phyloP scores from a whole-genome alignment of 2,329 filamentous ascomycete genomes.

The Parasarocladium wereldwijsianum region DNA sequence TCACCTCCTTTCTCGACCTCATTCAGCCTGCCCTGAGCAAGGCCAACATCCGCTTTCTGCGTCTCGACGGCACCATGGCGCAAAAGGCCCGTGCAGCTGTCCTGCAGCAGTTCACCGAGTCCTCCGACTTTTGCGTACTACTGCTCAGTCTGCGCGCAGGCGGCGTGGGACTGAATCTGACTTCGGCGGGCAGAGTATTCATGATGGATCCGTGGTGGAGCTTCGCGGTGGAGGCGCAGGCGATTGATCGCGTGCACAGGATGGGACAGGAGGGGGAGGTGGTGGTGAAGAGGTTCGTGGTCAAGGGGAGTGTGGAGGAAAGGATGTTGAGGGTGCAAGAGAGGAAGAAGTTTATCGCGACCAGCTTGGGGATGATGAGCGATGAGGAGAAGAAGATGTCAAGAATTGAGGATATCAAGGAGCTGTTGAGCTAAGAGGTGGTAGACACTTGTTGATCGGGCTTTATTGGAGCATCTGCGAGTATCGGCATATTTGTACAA shows the following conservation, averaged over 20 bases:
- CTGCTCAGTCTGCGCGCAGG: slow-evolving; percentile 78
- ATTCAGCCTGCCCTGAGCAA: slow-evolving; percentile 67
- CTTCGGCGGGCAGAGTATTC: slow-evolving; percentile 75
- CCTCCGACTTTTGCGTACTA: slow-evolving; percentile 52
- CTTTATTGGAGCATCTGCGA: not conserved
- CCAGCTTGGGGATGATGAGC: slow-evolving; percentile 80
- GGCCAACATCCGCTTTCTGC: slow-evolving; percentile 63
- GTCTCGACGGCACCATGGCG: slow-evolving; percentile 79
- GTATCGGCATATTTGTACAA: too few species aligned
- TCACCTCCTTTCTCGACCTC: slow-evolving; percentile 87
- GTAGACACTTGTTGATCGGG: not conserved
- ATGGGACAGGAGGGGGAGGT: slow-evolving; percentile 90
- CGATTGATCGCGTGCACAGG: slow-evolving; percentile 91
- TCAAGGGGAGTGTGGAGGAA: slow-evolving; percentile 83
- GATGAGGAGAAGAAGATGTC: slow-evolving; percentile 78
- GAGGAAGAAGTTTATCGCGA: slow-evolving; percentile 93
- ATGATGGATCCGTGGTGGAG: slow-evolving; percentile 99
- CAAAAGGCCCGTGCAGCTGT: slow-evolving; percentile 75
- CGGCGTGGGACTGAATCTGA: slow-evolving; percentile 87
- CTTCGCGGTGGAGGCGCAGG: slow-evolving; percentile 90
- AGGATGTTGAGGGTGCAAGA: slow-evolving; percentile 91
- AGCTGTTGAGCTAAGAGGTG: slow-evolving; percentile 21
- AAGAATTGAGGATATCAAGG: slow-evolving; percentile 77
- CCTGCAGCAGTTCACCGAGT: slow-evolving; percentile 53
- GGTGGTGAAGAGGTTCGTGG: slow-evolving; percentile 74